phyloP scores from a whole-genome alignment of 331 rosid species.

The Phaseolus coccineus region DNA sequence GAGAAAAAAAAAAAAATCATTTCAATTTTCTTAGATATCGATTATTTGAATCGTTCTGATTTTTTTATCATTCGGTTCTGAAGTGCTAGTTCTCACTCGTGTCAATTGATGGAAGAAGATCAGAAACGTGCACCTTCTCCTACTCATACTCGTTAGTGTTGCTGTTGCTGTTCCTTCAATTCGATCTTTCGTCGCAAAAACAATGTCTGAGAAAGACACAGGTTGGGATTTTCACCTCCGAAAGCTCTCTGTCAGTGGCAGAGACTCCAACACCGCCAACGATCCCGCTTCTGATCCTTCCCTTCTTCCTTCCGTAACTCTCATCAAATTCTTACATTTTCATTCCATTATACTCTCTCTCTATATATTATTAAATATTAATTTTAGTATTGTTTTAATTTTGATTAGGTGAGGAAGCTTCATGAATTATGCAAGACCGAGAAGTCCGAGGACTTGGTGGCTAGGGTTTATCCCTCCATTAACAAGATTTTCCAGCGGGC shows the following conservation, averaged over 20 bases:
- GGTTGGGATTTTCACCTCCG: conserved; percentile 88
- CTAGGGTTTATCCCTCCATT: conserved; percentile 83
- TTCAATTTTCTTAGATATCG: no score
- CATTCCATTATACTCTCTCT: neutral
- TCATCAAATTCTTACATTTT: neutral
- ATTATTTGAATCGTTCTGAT: no score
- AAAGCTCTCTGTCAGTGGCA: conserved; percentile 66
- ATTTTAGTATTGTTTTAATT: neutral
- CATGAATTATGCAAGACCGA: conserved; percentile 72
- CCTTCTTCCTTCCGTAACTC: conserved; percentile 75
- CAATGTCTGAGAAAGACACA: conserved; percentile 57
- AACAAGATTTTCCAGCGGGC: conserved; percentile 92
- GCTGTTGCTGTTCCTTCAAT: neutral
- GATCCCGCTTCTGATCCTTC: conserved; percentile 92
- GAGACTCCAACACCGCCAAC: conserved; percentile 80
- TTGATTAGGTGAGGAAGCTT: conserved; percentile 77
- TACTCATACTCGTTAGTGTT: neutral
- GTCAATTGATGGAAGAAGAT: neutral
- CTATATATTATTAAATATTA: neutral
- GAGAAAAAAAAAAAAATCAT: no score
- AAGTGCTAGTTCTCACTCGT: neutral
- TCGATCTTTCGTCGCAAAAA: neutral
- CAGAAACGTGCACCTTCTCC: neutral
- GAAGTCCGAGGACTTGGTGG: conserved; percentile 81
- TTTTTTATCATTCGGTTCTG: no score